Base-by-base conservation (phyloP, 2,329 filamentous ascomycete species). In the Emericellopsis cladophorae region DNA sequence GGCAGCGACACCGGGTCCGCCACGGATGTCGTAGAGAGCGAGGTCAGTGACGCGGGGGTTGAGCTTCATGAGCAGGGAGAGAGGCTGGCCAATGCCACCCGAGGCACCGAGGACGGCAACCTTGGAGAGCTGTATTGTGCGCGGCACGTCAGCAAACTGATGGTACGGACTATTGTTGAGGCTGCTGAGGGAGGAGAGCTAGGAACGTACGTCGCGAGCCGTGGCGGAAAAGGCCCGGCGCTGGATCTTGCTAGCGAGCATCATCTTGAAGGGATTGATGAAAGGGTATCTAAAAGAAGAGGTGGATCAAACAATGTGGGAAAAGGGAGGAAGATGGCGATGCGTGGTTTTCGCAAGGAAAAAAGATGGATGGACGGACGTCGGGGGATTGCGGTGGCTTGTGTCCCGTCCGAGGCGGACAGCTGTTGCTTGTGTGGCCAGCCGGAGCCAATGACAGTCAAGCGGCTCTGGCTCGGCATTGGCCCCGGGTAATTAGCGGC, bases 1-100 rank as follows among this genome's bases (percentile, higher is more conserved):
- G 64, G 92, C 92, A 56, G 90, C 92, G 67, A 98, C 92, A 82
- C 90, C 89, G 63, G 90, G 90, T 58, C 76, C 90, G 59, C 88
- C 83, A 59, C 85, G 84, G 72, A 98, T 94, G 71, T 98, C 92
- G 74, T 96, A 98, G 59, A 98, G 85, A 50, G 90, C 85, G 57
- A 98, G 85, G 66, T 95, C 81, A 57, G 78, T 83, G 55, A 96
- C 90, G 60, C 85, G 79, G 55, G 89, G 87, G 82, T 95, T 96
- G 64, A 95, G 81, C 87, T 98, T 98, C 67, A 98, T 79, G 61
- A 98, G 82, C 53, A 98, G 84, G 45, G 92, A 98, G 58, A 98
- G 75, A 59, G 92, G 92, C 68, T 98, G 92, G 66, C 92, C 92
- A 72, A 98, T 98, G 68, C 92, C 92, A 72, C 92, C 92, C 59